Evolutionary conservation across 1,284 basidiomycete genomes (phyloP).

Genomic region (Filobasidium uniguttulatum): DNA sequence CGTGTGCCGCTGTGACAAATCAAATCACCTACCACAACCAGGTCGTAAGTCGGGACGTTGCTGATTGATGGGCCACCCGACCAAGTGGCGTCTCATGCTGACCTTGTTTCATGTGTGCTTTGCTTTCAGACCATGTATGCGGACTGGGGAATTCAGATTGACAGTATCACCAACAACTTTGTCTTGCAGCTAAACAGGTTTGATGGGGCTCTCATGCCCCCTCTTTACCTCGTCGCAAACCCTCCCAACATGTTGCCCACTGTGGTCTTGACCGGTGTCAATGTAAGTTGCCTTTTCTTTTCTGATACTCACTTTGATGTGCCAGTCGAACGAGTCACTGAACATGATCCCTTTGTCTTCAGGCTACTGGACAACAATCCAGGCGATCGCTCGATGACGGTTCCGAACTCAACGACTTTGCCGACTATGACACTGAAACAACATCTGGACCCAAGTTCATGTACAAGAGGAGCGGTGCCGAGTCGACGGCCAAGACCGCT

Average conservation of each 20-base stretch:
- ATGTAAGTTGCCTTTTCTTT: slow-evolving; percentile 20
- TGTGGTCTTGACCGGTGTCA: slow-evolving; percentile 31
- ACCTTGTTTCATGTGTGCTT: too few relatives aligned
- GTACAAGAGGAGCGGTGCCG: too few relatives aligned
- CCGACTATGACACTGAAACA: too few relatives aligned
- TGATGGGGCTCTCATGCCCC: slow-evolving; percentile 35
- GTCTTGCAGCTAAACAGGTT: slow-evolving; percentile 30
- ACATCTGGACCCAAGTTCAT: too few relatives aligned
- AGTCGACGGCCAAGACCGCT: too few relatives aligned
- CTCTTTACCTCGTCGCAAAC: slow-evolving; percentile 30
- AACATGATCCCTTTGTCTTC: background rate
- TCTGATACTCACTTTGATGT: background rate
- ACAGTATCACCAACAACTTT: slow-evolving; percentile 25
- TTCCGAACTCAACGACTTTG: too few relatives aligned
- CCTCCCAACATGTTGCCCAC: slow-evolving; percentile 40
- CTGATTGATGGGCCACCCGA: too few relatives aligned
- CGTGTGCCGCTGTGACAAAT: slow-evolving; percentile 71
- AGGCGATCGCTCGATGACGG: slow-evolving; percentile 1
- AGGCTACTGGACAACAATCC: background rate
- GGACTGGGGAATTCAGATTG: slow-evolving; percentile 34
- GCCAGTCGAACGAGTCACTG: background rate
- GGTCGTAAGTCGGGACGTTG: slow-evolving; percentile 38
- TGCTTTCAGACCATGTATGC: slow-evolving; percentile 22
- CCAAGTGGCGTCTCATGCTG: too few relatives aligned
- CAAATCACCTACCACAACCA: slow-evolving; percentile 67